Conservation (phyloP, 2,329 filamentous ascomycete genomes). For the Arthrobotrys sinensis region DNA sequence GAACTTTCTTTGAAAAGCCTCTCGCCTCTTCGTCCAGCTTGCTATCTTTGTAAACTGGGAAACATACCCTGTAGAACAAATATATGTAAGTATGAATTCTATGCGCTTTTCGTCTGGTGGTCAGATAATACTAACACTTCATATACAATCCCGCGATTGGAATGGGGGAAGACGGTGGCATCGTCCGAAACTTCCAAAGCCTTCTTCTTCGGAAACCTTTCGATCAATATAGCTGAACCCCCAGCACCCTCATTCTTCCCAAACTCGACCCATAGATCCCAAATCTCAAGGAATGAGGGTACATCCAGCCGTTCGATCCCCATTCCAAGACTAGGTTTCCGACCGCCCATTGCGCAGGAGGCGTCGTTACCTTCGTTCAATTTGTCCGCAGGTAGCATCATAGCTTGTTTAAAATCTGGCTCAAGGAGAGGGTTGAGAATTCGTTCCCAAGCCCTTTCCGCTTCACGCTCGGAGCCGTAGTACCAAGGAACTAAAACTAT, state of each 20-base stretch:
- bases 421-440: conserved; percentile 61
- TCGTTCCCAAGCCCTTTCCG: conserved; percentile 60
- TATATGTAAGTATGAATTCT: background rate
- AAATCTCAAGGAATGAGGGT: conserved; percentile 6
- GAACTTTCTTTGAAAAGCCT: conserved; percentile 20
- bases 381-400: conserved; percentile 62
- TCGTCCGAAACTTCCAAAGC: background rate
- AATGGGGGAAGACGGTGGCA: conserved; percentile 10
- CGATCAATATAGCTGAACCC: conserved; percentile 14
- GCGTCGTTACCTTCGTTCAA: conserved; percentile 30
- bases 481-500: conserved; percentile 9
- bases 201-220: conserved; percentile 24
- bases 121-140: background rate
- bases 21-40: conserved; percentile 38
- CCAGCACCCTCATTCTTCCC: conserved; percentile 30
- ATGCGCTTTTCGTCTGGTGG: no score
- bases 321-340: conserved; percentile 24
- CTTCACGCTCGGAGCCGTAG: conserved; percentile 58
- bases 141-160: conserved; percentile 7
- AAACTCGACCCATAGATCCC: conserved; percentile 20
- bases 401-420: conserved; percentile 60
- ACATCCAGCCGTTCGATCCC: conserved; percentile 16
- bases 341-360: background rate
- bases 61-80: conserved; percentile 26
- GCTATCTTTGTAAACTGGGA: conserved; percentile 35